A percentile compares a stretch with the other conserved stretches of the same genome.
Evolutionary conservation across 2,329 filamentous ascomycete species (phyloP).

Genomic region (Boeremia lycopersici): DNA sequence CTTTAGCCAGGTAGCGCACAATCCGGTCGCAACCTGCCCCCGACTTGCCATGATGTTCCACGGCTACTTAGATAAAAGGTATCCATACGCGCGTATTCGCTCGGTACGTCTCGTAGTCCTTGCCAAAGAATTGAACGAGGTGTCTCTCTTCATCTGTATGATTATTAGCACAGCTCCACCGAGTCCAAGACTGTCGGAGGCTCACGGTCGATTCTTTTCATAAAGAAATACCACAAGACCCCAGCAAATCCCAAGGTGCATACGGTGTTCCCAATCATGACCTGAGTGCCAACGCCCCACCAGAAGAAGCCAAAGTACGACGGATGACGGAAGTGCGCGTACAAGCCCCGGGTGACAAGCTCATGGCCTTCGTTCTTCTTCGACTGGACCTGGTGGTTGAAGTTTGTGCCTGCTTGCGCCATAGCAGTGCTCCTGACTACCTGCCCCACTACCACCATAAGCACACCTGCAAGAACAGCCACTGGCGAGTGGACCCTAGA

Average conservation of each 20-base stretch:
- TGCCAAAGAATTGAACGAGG: constrained; percentile 80
- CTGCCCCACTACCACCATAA: constrained; percentile 73
- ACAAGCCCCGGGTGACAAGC: constrained; percentile 84
- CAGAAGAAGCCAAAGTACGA: constrained; percentile 99
- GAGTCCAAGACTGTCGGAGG: constrained; percentile 20
- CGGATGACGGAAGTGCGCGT: constrained; percentile 78
- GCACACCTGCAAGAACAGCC: constrained; percentile 62
- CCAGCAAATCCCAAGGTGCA: constrained; percentile 75
- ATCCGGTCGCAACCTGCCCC: no score
- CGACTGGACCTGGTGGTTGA: constrained; percentile 83
- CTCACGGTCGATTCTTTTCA: constrained; percentile 68
- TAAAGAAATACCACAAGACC: constrained; percentile 88
- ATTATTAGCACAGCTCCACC: neutral
- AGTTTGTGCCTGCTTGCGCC: constrained; percentile 85
- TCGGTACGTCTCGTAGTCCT: constrained; percentile 78
- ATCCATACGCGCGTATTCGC: constrained; percentile 76
- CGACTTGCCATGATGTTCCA: neutral
- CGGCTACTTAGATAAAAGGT: constrained; percentile 67
- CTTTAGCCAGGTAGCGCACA: no score
- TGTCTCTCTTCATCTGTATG: constrained; percentile 74
- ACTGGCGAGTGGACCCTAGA: constrained; percentile 49
- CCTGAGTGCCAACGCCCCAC: constrained; percentile 94
- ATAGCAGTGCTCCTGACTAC: constrained; percentile 80
- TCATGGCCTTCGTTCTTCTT: constrained; percentile 71
- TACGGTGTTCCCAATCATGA: constrained; percentile 82